phyloP scores from a whole-genome alignment of 768 basidiomycete species.

The Rhodocollybia butyracea region DNA sequence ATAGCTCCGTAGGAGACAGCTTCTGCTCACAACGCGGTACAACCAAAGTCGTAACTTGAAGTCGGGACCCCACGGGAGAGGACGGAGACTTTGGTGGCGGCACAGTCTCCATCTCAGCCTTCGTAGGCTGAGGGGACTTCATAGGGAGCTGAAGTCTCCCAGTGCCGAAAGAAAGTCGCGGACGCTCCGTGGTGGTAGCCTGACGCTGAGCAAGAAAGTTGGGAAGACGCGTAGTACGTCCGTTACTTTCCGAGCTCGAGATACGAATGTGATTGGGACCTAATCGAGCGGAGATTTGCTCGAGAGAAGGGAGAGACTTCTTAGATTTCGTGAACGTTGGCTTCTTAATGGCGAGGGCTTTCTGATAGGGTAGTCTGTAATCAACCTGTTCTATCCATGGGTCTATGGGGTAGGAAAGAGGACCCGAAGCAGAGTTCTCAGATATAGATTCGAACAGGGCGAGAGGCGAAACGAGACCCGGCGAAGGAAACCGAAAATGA shows the following conservation, averaged over 20 bases:
- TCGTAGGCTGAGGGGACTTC: constrained; percentile 25
- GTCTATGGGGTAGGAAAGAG: constrained; percentile 24
- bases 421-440: constrained; percentile 27
- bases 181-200: constrained; percentile 15
- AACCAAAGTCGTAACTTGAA: constrained; percentile 46
- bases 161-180: constrained; percentile 28
- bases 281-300: constrained; percentile 70
- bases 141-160: constrained; percentile 43
- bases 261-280: constrained; percentile 30
- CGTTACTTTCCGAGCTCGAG: constrained; percentile 18
- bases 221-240: constrained; percentile 27
- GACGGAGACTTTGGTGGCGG: constrained; percentile 29
- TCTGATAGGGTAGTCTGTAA: constrained; percentile 40
- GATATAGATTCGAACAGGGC: constrained; percentile 51
- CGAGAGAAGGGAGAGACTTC: constrained; percentile 60
- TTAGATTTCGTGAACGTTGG: constrained; percentile 9
- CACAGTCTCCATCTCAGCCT: constrained; percentile 23
- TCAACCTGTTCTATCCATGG: constrained; percentile 70
- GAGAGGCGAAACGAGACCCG: constrained; percentile 61
- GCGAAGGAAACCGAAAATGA: constrained; percentile 67
- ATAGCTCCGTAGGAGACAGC: constrained; percentile 42
- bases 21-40: constrained; percentile 45
- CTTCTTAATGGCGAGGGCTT: constrained; percentile 6
- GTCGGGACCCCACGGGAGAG: constrained; percentile 35
- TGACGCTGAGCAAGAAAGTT: constrained; percentile 24